Percentiles rank a stretch among this genome's conserved stretches.
These are phyloP conservation scores for Scytalidium sp. DNA, from an alignment of 2,329 filamentous ascomycete species.

Conservation along the genomic window DNA sequence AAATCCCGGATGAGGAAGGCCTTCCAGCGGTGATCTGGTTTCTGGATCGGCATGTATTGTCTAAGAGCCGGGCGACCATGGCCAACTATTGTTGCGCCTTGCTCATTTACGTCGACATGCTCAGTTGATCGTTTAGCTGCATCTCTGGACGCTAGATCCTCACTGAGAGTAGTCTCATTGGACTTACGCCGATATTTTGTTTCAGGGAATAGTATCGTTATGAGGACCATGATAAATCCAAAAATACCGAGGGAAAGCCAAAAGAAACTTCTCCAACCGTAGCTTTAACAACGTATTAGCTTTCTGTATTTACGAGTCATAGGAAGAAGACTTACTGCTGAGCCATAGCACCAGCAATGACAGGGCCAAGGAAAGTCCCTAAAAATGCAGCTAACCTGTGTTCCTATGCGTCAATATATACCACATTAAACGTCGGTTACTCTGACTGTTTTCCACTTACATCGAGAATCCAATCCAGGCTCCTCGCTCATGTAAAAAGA, in stretches of 20 bases:
- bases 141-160: no score
- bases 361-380: conserved; percentile 41
- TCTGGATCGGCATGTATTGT: conserved; percentile 35
- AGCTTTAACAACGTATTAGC: background rate
- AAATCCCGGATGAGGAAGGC: conserved; percentile 35
- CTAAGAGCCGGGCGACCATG: no score
- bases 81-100: no score
- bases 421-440: background rate
- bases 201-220: conserved; percentile 56
- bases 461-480: conserved; percentile 2
- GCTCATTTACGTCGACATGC: no score
- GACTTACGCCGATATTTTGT: conserved; percentile 58
- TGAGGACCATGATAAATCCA: conserved; percentile 38
- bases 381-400: conserved; percentile 31
- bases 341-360: conserved; percentile 43
- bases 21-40: conserved; percentile 35
- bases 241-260: conserved; percentile 2
- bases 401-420: background rate
- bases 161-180: no score
- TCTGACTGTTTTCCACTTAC: background rate
- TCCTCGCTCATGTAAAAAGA: background rate
- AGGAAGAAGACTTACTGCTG: conserved; percentile 42
- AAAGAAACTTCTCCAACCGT: no score
- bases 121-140: no score
- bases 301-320: conserved; percentile 27